Base-by-base conservation (phyloP, 352 stramenopile genomes). In the Phytophthora fragariae region DNA sequence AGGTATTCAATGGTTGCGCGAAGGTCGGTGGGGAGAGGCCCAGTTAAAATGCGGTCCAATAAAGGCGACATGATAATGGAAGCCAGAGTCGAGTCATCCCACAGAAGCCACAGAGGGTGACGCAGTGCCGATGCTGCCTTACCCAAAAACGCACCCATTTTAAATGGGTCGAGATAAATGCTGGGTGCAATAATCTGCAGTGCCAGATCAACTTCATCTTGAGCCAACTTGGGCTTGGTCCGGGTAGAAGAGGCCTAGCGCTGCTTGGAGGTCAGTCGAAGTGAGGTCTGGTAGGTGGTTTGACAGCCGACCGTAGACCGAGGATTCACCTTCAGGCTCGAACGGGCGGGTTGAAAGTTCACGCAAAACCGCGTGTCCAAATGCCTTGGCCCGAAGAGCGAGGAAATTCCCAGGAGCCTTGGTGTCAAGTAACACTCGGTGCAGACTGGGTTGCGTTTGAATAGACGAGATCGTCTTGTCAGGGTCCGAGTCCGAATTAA, bases 101-200 rank as follows among this genome's bases (percentile, higher is more conserved):
- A 50, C 15, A 50, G n/a, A 4, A 21, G 15, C 44, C 17, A 21
- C 15, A 24, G 12, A 50, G 12, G 15, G 17, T 50, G 44, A 14
- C 5, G 5, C 44, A 50, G 17, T 21, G 15, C 44, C 15, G 44
- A 19, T 21, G 44, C 44, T 11, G 44, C 15, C 44, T 11, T 8
- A 4, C 15, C 12, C 14, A 50, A 21, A 21, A 50, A 19, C 5
- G 15, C 44, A 5, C 44, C 15, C 44, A 50, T 24, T 50, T 68
- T 61, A 10, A 50, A 8, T 11, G 62, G 62, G 37, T 68, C 62
- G 10, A 62, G 52, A 8, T 68, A 62, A 3, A 68, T 39, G 4
- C 50, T 62, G 33, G 52, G 62, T 11, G 62, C 62, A 41, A 68
- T 62, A 31, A 68, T 62, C 10, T 68, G 52, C 21, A 55, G 12